Evolutionary conservation across 208 protist species (phyloP).

Genomic region (Endotrypanum monterogeii): DNA sequence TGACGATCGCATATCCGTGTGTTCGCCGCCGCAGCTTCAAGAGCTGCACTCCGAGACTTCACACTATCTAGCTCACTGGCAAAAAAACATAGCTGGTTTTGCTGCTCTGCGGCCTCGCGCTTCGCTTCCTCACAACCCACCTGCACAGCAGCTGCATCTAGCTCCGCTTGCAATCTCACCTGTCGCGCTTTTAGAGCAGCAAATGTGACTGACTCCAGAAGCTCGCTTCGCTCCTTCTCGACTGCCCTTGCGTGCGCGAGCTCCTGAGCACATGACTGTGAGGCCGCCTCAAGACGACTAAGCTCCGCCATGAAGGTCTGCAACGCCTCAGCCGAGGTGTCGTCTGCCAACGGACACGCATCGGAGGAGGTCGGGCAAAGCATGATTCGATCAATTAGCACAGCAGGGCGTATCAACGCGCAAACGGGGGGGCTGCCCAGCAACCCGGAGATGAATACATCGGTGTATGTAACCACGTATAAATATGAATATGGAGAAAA

Average conservation of each 20-base stretch:
- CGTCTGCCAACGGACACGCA: not conserved
- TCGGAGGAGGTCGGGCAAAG: not conserved
- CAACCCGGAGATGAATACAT: not conserved
- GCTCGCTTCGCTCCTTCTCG: conserved; percentile 5
- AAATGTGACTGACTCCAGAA: not conserved
- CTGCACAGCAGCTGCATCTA: conserved; percentile 3
- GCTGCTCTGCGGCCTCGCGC: conserved; percentile 1
- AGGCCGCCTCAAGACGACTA: conserved; percentile 14
- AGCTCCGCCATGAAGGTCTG: conserved; percentile 33
- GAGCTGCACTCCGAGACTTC: not conserved
- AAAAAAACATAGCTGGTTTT: not conserved
- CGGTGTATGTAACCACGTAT: not conserved
- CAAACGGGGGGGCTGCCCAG: not conserved
- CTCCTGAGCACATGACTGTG: conserved; percentile 3
- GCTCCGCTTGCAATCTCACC: conserved; percentile 18
- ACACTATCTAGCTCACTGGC: not conserved
- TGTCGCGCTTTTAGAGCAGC: conserved; percentile 9
- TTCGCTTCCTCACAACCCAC: not conserved
- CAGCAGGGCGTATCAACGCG: not conserved
- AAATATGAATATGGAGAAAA: not conserved
- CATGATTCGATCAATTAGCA: not conserved
- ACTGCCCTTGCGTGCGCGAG: conserved; percentile 5
- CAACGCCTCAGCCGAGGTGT: not conserved
- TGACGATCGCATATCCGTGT: not conserved
- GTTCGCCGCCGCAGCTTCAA: not conserved